These are phyloP conservation scores for Stygiomarasmius scandens DNA, from an alignment of 1,284 basidiomycete species.

Conservation along the genomic window DNA sequence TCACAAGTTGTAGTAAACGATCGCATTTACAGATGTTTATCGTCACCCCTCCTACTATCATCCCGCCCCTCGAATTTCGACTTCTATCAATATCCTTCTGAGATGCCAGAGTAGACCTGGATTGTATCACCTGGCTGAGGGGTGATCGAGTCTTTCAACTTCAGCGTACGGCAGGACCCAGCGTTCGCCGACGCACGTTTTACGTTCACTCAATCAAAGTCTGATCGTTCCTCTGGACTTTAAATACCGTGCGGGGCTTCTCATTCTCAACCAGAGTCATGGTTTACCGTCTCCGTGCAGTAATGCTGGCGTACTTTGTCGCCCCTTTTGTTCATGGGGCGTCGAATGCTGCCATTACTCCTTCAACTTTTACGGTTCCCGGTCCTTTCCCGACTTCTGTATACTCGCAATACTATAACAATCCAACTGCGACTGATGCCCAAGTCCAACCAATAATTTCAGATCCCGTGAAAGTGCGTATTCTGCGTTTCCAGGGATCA, in stretches of 20 bases:
- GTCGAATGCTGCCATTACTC: slow-evolving; percentile 19
- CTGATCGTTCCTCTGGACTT: background rate
- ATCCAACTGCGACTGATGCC: slow-evolving; percentile 61
- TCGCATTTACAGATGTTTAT: no score
- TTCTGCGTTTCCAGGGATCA: slow-evolving; percentile 1
- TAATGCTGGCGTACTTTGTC: background rate
- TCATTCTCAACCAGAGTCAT: background rate
- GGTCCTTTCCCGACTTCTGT: slow-evolving; percentile 67
- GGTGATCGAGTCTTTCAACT: no score
- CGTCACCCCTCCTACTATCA: no score
- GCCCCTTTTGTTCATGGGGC: background rate
- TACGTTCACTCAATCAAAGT: background rate
- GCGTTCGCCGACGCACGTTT: background rate
- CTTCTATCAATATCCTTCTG: no score
- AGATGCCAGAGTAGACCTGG: no score
- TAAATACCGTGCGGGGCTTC: background rate
- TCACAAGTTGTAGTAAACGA: no score
- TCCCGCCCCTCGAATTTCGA: no score
- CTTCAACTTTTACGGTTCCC: slow-evolving; percentile 57
- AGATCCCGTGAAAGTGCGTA: slow-evolving; percentile 62
- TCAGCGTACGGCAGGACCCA: no score
- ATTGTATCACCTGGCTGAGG: no score
- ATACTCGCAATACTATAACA: slow-evolving; percentile 69
- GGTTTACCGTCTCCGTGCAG: background rate
- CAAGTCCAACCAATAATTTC: slow-evolving; percentile 69